Evolutionary conservation across 208 protist genomes (phyloP), one percentile per base, ranked within the genome.

Genomic region (Leishmania turanica): DNA sequence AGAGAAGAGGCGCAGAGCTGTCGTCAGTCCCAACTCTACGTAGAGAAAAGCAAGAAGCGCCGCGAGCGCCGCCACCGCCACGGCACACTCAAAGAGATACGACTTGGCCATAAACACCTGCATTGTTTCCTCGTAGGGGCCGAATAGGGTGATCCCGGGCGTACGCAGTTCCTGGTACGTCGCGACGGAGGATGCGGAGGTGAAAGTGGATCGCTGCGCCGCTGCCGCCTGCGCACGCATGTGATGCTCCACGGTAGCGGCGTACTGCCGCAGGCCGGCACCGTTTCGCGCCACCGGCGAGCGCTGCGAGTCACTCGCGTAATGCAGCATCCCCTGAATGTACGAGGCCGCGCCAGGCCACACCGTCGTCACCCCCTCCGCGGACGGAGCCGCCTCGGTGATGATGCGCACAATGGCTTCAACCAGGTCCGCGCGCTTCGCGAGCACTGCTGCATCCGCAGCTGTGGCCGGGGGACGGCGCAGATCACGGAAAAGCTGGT

Each of bases 111-210:
- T 60, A 78, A 86, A 93, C 27, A 96, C 80, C 37, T 74, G 56
- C 84, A 95, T 81, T 51, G 83, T 87, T 72, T 94, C 81, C 78
- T 93, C 90, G 80, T 92, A 94, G 21, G 93, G 93, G 40, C 88
- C 88, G 45, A 89, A 86, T 24, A 96, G 73, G 7, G 82, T 82
- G 34, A 95, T 75, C 47, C 85, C 86, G 17, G 85, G 74, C 9
- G 80, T 82, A 40, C 73, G 78, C 34, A 92, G 70, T 37, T 77
- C 78, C 34, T 78, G 77, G 11, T 86, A 84, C 21, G 84, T 77
- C 60, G 88, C 65, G 34, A 80, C 77, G 19, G 79, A 54, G 21
- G 83, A 85, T 21, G 76, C 79, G 40, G 75, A 49, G 65, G 71
- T 70, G 49, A 77, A 17, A 31, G 62, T 49, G 24, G 51, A 51